A percentile compares a stretch with the other conserved stretches of the same genome.
These are phyloP conservation scores for Paraphaeosphaeria minitans DNA, from an alignment of 2,329 filamentous ascomycete species.

Conservation along the genomic window DNA sequence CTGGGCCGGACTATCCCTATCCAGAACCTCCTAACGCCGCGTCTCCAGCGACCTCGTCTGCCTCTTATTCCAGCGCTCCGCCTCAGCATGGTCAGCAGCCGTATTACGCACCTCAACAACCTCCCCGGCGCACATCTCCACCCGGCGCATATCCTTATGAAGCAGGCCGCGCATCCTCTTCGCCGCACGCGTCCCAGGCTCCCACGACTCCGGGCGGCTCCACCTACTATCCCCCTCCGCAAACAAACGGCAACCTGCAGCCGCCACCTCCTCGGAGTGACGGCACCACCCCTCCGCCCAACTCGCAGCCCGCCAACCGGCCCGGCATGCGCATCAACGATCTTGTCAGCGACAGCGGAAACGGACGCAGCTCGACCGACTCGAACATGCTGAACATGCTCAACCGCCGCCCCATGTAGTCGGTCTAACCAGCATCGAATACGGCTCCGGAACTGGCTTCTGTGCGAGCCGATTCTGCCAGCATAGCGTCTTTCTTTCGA, in stretches of 20 bases:
- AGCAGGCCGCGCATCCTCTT: slow-evolving; percentile 48
- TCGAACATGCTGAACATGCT: slow-evolving; percentile 52
- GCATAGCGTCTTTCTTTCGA: not conserved
- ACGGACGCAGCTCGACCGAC: slow-evolving; percentile 48
- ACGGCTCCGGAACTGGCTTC: slow-evolving; percentile 39
- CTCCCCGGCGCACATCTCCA: slow-evolving; percentile 49
- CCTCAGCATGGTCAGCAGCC: slow-evolving; percentile 42
- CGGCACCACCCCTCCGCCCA: slow-evolving; percentile 48
- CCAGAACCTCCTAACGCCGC: slow-evolving; percentile 52
- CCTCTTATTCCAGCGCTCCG: slow-evolving; percentile 47
- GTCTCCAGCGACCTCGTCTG: slow-evolving; percentile 51
- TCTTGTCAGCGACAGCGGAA: slow-evolving; percentile 46
- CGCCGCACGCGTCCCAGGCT: slow-evolving; percentile 47
- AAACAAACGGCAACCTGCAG: slow-evolving; percentile 38
- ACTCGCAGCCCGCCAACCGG: slow-evolving; percentile 36
- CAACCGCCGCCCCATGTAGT: slow-evolving; percentile 47
- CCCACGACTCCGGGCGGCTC: slow-evolving; percentile 42
- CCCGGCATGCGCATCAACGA: slow-evolving; percentile 52
- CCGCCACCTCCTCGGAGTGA: slow-evolving; percentile 44
- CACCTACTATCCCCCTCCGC: slow-evolving; percentile 41
- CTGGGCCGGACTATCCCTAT: slow-evolving; percentile 48
- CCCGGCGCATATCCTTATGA: slow-evolving; percentile 51
- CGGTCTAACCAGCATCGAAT: slow-evolving; percentile 8
- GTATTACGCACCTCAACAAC: slow-evolving; percentile 48
- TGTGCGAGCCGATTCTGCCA: slow-evolving; percentile 22